A percentile compares a stretch with the other conserved stretches of the same genome.
phyloP scores from a whole-genome alignment of 352 stramenopile species.

The Plasmopara muralis region DNA sequence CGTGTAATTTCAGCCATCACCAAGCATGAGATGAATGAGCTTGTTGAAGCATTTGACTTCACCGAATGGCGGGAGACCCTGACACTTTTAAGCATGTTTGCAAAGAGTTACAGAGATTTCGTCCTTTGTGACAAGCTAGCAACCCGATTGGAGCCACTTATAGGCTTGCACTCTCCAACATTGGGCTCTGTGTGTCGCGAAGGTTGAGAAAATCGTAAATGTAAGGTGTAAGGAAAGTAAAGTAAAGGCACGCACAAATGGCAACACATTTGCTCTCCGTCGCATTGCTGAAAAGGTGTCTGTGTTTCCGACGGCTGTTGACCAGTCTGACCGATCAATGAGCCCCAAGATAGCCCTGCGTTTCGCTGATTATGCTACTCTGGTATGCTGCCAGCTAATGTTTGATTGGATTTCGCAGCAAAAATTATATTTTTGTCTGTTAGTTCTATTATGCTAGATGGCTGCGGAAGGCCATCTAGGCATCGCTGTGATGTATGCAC shows the following conservation, averaged over 20 bases:
- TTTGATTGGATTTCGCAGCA: too few relatives aligned
- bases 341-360: conserved; percentile 80
- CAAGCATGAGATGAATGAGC: conserved; percentile 86
- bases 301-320: conserved; percentile 88
- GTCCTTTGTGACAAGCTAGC: conserved; percentile 92
- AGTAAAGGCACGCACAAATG: conserved; percentile 57
- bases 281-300: conserved; percentile 95
- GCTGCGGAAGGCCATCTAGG: conserved; percentile 89
- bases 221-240: conserved; percentile 89
- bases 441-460: conserved; percentile 42
- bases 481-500: conserved; percentile 90
- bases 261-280: conserved; percentile 85
- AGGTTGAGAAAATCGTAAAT: conserved; percentile 80
- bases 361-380: conserved; percentile 88
- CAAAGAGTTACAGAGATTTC: conserved; percentile 95
- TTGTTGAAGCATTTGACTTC: conserved; percentile 86
- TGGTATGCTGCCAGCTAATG: conserved; percentile 7
- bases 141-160: conserved; percentile 83
- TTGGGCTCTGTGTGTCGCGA: conserved; percentile 95
- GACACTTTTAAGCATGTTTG: conserved; percentile 96
- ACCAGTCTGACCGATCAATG: conserved; percentile 80
- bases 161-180: conserved; percentile 88
- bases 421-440: too few relatives aligned
- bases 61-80: conserved; percentile 95
- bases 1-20: conserved; percentile 95